These are phyloP conservation scores for Mucor plumbeus DNA, from an alignment of 371 early-diverging fungal genomes.

Conservation along the genomic window DNA sequence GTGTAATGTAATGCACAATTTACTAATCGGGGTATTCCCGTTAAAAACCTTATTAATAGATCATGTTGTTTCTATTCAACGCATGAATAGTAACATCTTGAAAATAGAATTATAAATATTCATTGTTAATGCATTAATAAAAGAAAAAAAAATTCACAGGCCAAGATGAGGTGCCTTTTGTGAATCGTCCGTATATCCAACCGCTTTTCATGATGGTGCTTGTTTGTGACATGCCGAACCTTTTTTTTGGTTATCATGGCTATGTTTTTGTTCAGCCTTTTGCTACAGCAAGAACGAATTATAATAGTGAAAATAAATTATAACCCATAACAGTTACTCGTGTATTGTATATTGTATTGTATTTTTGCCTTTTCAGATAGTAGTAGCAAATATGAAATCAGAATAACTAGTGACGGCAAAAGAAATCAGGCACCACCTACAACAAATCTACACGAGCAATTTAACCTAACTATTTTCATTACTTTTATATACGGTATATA, in stretches of 20 bases:
- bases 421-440: too few relatives aligned
- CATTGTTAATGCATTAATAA: too few relatives aligned
- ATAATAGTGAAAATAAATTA: too few relatives aligned
- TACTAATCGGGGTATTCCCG: background rate
- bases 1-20: background rate
- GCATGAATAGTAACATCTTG: background rate
- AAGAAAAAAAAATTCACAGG: background rate
- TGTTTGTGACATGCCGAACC: slow-evolving; percentile 1
- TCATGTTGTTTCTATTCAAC: background rate
- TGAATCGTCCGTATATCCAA: background rate
- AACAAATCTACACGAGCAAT: too few relatives aligned
- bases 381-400: too few relatives aligned
- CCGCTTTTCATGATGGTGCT: background rate
- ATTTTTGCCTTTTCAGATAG: too few relatives aligned
- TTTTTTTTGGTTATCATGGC: background rate
- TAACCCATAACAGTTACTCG: too few relatives aligned
- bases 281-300: background rate
- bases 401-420: too few relatives aligned
- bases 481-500: too few relatives aligned
- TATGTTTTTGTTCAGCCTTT: background rate
- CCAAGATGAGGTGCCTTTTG: background rate
- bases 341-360: too few relatives aligned
- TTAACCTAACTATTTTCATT: too few relatives aligned
- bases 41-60: background rate
- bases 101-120: too few relatives aligned